Base-by-base conservation (phyloP, 208 protist genomes). In the Leishmania lainsoni region DNA sequence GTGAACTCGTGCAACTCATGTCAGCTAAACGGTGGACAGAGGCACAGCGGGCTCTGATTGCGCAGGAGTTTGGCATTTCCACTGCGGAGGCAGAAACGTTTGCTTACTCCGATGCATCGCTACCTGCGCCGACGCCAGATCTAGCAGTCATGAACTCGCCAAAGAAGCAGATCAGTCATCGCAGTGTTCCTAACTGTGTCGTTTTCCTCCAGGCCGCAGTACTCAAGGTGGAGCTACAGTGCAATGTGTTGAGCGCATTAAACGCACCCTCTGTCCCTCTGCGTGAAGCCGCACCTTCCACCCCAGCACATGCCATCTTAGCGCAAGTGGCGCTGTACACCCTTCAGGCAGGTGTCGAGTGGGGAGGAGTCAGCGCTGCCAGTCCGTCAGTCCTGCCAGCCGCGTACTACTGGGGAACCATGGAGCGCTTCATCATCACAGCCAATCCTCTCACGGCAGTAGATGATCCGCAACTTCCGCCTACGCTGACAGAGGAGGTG, bases 51-150 rank as follows among this genome's bases (percentile, higher is more conserved):
- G 66, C 87, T 3, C 86, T 86, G 26, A 92, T 96, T 76, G 92
- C 90, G 20, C 87, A 89, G 54, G 89, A 96, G 80, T 90, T 94
- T 76, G 90, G 90, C 68, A 79, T 94, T 68, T 80, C 87, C 6
- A 83, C 82, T 6, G 83, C 90, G 29, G 92, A 96, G 32, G 83
- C 86, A n/a, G 71, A 78, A 20, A 85, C 77, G 22, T 79, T 94
- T n/a, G 45, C 82, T 2, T 66, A 71, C 48, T 4, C 56, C 35
- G 56, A 32, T 17, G 10, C 74, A 26, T 32, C 69, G 42, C 22
- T 52, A 29, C 45, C 69, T 32, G 45, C 45, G 45, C 32, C 69
- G 45, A 35, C 26, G 5, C 26, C 6, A 2, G 45, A 73, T 73
- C 48, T 45, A 52, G 45, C 69, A 73, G 26, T 45, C 35, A 14